Conservation (phyloP, 1,284 basidiomycete genomes). For the Cutaneotrichosporon spelunceum region DNA sequence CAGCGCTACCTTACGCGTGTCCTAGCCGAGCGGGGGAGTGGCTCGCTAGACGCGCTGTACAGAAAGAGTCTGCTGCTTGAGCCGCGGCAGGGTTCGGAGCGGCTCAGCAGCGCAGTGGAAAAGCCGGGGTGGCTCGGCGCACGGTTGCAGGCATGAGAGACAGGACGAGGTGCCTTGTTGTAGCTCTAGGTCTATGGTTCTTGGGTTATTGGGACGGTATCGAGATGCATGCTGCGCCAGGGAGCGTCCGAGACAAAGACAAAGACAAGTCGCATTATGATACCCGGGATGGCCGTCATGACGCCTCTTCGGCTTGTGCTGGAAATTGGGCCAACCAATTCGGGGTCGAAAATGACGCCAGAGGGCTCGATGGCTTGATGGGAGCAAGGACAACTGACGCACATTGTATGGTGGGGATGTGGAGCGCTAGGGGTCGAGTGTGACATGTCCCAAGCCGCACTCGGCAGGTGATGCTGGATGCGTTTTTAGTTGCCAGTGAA, state of each 20-base stretch:
- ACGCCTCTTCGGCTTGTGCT: background rate
- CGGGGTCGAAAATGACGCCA: no score
- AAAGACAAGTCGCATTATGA: no score
- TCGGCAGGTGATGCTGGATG: no score
- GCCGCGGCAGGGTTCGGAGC: conserved; percentile 45
- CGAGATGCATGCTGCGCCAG: background rate
- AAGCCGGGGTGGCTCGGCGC: conserved; percentile 41
- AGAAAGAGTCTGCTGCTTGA: conserved; percentile 51
- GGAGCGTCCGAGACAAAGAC: background rate
- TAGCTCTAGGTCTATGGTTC: background rate
- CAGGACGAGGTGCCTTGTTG: background rate
- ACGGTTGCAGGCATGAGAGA: conserved; percentile 3
- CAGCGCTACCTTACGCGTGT: conserved; percentile 44
- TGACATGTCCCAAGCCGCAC: no score
- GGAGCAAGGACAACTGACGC: no score
- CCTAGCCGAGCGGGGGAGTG: conserved; percentile 48
- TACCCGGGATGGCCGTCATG: background rate
- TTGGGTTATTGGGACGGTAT: background rate
- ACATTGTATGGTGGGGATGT: no score
- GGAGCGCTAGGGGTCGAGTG: no score
- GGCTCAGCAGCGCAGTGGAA: conserved; percentile 39
- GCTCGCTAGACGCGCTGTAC: conserved; percentile 49
- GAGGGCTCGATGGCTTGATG: no score
- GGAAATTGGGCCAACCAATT: background rate
- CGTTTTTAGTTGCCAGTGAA: no score